Conservation (phyloP, 2,329 filamentous ascomycete genomes). For the Aurifilum marmelostoma region DNA sequence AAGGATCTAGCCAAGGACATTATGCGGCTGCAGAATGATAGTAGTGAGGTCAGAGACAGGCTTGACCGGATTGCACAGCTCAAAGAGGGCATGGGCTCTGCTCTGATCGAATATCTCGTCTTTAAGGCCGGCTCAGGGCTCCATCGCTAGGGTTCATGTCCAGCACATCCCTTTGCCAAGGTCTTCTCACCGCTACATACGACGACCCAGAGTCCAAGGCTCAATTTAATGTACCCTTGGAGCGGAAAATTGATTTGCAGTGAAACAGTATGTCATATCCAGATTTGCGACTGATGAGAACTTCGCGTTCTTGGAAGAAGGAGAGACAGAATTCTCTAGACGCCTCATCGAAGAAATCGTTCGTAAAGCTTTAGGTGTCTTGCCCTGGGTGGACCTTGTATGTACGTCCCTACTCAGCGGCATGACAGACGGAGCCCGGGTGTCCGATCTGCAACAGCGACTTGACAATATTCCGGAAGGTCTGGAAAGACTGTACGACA, state of each 20-base stretch:
- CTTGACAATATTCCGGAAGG: not conserved
- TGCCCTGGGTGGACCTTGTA: conserved; percentile 3
- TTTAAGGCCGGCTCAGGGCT: too few species aligned
- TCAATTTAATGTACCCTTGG: too few species aligned
- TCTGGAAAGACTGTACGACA: not conserved
- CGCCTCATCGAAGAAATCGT: not conserved
- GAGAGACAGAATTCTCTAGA: not conserved
- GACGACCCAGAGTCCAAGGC: too few species aligned
- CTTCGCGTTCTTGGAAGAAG: not conserved
- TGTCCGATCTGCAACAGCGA: not conserved
- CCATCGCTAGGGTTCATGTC: too few species aligned
- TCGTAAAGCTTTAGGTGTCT: not conserved
- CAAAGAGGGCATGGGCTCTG: not conserved
- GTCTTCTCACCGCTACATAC: too few species aligned
- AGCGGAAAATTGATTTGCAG: too few species aligned
- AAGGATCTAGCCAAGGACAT: not conserved
- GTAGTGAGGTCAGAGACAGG: not conserved
- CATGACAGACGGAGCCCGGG: not conserved
- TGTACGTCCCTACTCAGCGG: not conserved
- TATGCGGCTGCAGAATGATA: not conserved
- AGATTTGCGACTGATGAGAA: not conserved
- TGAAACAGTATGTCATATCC: too few species aligned
- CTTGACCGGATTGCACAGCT: not conserved
- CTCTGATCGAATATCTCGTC: not conserved
- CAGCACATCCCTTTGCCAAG: too few species aligned